Conservation (phyloP, 2,329 filamentous ascomycete genomes). For the Pestalotiopsis fici region DNA sequence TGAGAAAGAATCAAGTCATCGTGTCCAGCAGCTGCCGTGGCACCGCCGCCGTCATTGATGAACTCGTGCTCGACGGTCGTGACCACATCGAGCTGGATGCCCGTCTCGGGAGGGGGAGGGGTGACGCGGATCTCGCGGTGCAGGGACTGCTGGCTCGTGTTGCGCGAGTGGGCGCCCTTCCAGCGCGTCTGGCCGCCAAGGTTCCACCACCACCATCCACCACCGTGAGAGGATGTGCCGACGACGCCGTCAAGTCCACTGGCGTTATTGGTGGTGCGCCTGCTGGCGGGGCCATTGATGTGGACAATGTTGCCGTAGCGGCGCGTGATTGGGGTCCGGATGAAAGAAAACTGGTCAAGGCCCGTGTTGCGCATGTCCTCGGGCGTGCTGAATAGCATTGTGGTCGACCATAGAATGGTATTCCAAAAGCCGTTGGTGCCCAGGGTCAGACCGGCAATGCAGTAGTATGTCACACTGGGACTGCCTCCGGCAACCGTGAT, state of each 20-base stretch:
- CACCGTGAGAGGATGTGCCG: background rate
- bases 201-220: slow-evolving; percentile 12
- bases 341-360: slow-evolving; percentile 16
- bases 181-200: slow-evolving; percentile 14
- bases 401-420: slow-evolving; percentile 18
- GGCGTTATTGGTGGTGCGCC: background rate
- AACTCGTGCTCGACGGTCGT: slow-evolving; percentile 12
- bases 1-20: background rate
- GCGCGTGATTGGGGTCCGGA: slow-evolving; percentile 13
- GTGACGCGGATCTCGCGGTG: background rate
- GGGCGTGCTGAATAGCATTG: slow-evolving; percentile 15
- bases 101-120: background rate
- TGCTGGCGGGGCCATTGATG: slow-evolving; percentile 11
- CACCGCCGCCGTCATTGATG: background rate
- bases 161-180: background rate
- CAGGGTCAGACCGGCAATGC: slow-evolving; percentile 13
- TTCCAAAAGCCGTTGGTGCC: slow-evolving; percentile 17
- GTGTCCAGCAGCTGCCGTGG: too few relatives aligned
- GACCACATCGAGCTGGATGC: slow-evolving; percentile 15
- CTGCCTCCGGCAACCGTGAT: slow-evolving; percentile 7
- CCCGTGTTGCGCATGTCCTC: slow-evolving; percentile 15
- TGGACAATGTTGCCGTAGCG: slow-evolving; percentile 15
- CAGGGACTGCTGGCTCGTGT: background rate
- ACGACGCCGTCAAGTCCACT: too few relatives aligned
- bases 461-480: slow-evolving; percentile 11